Evolutionary conservation across 768 basidiomycete genomes (phyloP).

Genomic region (Lactarius trivialis): DNA sequence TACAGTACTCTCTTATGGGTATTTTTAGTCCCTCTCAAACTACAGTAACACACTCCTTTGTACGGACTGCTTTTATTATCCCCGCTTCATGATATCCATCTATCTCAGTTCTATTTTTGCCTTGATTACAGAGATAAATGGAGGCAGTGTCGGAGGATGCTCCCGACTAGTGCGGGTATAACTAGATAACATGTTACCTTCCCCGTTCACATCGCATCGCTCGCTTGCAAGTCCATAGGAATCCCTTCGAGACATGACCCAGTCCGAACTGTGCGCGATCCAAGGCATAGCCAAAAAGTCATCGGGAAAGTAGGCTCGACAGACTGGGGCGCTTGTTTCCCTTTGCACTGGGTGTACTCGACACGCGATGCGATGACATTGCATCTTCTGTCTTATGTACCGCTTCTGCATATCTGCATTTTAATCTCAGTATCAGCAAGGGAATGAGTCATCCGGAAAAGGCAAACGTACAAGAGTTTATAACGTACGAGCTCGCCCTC

Average conservation of each 20-base stretch:
- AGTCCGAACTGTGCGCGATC: neutral
- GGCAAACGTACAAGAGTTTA: constrained; percentile 70
- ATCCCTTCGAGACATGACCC: neutral
- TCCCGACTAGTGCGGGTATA: neutral
- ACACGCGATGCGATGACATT: constrained; percentile 38
- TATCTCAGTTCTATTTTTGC: neutral
- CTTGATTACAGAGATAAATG: neutral
- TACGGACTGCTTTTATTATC: neutral
- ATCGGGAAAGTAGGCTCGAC: constrained; percentile 21
- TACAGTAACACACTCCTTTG: neutral
- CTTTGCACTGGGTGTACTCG: constrained; percentile 28
- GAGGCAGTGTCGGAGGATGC: neutral
- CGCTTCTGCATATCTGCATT: constrained; percentile 44
- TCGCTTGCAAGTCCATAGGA: neutral
- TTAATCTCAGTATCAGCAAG: neutral
- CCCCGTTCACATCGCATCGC: neutral
- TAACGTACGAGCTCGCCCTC: constrained; percentile 93
- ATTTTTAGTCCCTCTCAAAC: neutral
- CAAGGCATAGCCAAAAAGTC: neutral
- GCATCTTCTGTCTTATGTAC: constrained; percentile 49
- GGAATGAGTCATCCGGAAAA: neutral
- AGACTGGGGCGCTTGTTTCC: constrained; percentile 25
- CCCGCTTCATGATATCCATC: neutral
- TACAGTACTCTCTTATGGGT: neutral
- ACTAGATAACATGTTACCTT: neutral